Base-by-base conservation (phyloP, 768 basidiomycete genomes). In the Auriscalpium vulgare region DNA sequence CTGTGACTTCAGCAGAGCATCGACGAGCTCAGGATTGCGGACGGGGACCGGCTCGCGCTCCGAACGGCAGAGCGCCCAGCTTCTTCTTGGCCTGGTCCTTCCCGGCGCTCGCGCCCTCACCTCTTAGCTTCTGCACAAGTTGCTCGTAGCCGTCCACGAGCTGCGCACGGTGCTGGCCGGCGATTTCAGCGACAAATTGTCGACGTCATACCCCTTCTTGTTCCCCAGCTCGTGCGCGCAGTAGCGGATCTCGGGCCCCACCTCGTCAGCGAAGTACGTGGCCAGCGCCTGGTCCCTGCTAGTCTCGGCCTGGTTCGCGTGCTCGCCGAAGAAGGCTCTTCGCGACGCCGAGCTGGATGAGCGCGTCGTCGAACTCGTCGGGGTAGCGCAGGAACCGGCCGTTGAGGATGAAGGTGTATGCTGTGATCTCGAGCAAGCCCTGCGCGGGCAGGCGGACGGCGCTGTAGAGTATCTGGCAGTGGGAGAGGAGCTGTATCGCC, bases 211-310 rank as follows among this genome's bases (percentile, higher is more conserved):
- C 4, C 88, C 84, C 63, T 83, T 86, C 45, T 74, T 75, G 52
- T 83, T 75, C 1, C 92, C 90, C 13, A 95, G 75, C 64, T 92
- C 86, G 64, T 97, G 95, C 0, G 95, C 94, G 62, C 88, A 92
- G 70, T 94, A 87, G 47, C 95, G 77, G 53, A 98, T 92, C 68
- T 97, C 85, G 0, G 95, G 93, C 19, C 89, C 85, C 53, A 95
- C 82, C 63, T 89, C 87, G 65, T 98, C 95, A 5, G 86, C 79
- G 65, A 91, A 88, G 35, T 90, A 77, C 9, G 82, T 80, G 5
- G 91, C 88, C 9, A 97, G 78, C 1, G 95, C 95, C 69, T 95
- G 91, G 50, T 93, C 91, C 37, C 85, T 77, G 64, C 87, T 90
- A 13, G 85, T 87, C n/a, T 68, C 67, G 0, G 89, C 88, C 3